phyloP scores from a whole-genome alignment of 75 land plant genomes.

The Adiantum capillusveneris region DNA sequence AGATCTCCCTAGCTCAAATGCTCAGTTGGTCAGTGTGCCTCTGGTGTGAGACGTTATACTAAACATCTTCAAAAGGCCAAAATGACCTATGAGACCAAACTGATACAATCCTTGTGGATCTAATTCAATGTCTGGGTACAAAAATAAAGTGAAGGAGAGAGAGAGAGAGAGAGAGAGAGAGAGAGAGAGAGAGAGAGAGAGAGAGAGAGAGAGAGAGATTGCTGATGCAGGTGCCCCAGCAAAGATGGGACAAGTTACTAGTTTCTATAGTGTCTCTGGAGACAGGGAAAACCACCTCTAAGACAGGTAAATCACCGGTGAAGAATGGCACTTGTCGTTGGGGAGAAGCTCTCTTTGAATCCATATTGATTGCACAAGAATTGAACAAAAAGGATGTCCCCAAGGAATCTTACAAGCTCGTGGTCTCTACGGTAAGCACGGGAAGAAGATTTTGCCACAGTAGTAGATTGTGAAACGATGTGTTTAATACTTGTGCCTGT shows the following conservation, averaged over 20 bases:
- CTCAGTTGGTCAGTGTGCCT: no score
- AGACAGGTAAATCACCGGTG: constrained; percentile 50
- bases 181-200: no score
- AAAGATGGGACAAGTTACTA: constrained; percentile 49
- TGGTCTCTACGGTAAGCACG: constrained; percentile 52
- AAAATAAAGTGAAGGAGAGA: background rate
- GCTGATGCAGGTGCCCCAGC: constrained; percentile 34
- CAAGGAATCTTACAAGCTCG: constrained; percentile 46
- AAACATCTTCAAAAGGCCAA: no score
- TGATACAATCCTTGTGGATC: no score
- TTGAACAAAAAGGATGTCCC: constrained; percentile 42
- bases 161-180: no score
- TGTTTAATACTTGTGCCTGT: no score
- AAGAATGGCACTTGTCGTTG: constrained; percentile 54
- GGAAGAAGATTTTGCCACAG: constrained; percentile 19
- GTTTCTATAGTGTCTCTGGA: constrained; percentile 58
- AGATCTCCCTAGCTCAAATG: no score
- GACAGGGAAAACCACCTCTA: constrained; percentile 50
- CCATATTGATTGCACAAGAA: constrained; percentile 36
- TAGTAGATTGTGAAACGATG: no score
- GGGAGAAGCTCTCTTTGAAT: constrained; percentile 52
- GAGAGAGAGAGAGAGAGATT: no score
- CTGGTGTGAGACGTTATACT: no score
- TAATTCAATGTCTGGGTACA: no score
- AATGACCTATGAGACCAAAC: no score